Base-by-base conservation (phyloP, 2,329 filamentous ascomycete genomes). In the Trichoderma citrinoviride region DNA sequence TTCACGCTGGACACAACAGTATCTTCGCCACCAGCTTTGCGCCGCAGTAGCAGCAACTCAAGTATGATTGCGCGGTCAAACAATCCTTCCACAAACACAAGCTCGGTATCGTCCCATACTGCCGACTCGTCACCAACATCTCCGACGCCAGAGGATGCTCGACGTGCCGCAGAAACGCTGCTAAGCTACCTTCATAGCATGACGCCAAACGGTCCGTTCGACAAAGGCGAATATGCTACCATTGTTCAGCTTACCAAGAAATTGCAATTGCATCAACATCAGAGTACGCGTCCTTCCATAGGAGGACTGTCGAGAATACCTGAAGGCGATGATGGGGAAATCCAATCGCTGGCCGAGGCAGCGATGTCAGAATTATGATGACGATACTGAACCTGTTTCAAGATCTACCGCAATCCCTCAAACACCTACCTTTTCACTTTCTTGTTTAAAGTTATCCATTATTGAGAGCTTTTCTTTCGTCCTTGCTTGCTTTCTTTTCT, bases 191-290 rank as follows among this genome's bases (percentile, higher is more conserved):
- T 97, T 74, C 85, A 92, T 70, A 87, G 88, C 66, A 85, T 90
- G 69, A 86, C 88, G 14, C 78, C 82, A 0, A 80, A 77, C 23
- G 89, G 87, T 1, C 85, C 92, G 37, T 86, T 91, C 17, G 91
- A 95, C 72, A 85, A 92, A 53, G 85, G 86, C 71, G 93, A 97
- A 68, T 93, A 90, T 74, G 77, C 91, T 68, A 86, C 87, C 3
- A 87, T 97, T 54, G 83, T 92, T 19, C 92, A 92, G 74, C 79
- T 97, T 68, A 94, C 93, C 75, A 90, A 96, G 76, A 96, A 94
- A 77, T 82, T 97, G 33, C 87, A 91, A 66, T 80, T 96, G 41
- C 86, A 90, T 53, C 84, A 87, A 62, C 76, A 75, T 19, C 76
- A 78, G 49, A 68, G 73, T 19, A 70, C 70, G 2, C 69, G 75